These are phyloP conservation scores for Phytophthora europaea DNA, from an alignment of 352 stramenopile genomes.

Conservation along the genomic window DNA sequence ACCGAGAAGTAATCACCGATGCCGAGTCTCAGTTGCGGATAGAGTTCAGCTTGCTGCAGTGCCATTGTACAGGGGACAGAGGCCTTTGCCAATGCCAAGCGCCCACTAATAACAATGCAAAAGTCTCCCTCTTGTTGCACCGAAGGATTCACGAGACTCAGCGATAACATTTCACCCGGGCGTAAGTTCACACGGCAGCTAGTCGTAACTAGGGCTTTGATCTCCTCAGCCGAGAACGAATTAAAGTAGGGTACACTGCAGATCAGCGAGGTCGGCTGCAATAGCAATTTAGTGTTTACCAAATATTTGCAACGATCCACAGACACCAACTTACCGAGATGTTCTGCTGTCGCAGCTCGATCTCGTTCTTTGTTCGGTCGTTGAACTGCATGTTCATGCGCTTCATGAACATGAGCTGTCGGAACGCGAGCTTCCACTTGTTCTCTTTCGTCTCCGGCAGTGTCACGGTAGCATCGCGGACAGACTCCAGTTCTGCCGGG, in stretches of 20 bases:
- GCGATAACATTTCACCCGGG: constrained; percentile 57
- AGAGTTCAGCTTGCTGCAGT: constrained; percentile 60
- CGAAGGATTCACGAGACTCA: constrained; percentile 26
- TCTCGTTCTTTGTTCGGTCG: constrained; percentile 81
- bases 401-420: constrained; percentile 88
- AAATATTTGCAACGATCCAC: background rate
- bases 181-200: constrained; percentile 56
- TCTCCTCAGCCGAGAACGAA: constrained; percentile 60
- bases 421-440: constrained; percentile 82
- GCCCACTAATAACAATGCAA: constrained; percentile 75
- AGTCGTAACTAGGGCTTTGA: constrained; percentile 58
- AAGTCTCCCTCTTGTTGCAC: constrained; percentile 52
- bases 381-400: constrained; percentile 86
- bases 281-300: background rate
- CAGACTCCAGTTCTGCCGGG: background rate
- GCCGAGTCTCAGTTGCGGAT: constrained; percentile 65
- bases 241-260: constrained; percentile 87
- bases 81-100: constrained; percentile 47
- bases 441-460: constrained; percentile 49
- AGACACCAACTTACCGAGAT: constrained; percentile 56
- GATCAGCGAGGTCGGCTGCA: constrained; percentile 71
- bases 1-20: constrained; percentile 79
- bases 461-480: too few species aligned
- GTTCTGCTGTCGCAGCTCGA: constrained; percentile 80
- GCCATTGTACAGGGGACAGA: constrained; percentile 51